Percentiles rank a stretch among this genome's conserved stretches.
Conservation (phyloP, 345 rosid species). For the Clarkia xantiana region DNA sequence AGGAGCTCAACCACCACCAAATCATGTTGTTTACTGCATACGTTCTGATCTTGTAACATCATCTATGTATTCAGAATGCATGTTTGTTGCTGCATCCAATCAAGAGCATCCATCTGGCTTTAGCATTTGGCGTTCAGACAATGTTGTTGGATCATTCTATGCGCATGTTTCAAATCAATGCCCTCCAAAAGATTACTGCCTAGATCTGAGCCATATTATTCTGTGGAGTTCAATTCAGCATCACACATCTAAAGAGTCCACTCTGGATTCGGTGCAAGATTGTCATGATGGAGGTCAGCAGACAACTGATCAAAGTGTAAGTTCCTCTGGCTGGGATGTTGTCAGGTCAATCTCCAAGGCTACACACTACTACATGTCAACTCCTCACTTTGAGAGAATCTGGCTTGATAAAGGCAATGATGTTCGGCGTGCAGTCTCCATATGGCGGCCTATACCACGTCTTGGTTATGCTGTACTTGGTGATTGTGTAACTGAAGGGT, state of each 20-base stretch:
- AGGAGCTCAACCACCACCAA: constrained; percentile 73
- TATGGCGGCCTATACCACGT: constrained; percentile 84
- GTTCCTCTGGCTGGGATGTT: constrained; percentile 77
- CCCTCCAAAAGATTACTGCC: constrained; percentile 42
- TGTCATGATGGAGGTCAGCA: constrained; percentile 24
- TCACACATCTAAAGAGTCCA: constrained; percentile 27
- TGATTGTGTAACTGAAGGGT: constrained; percentile 97
- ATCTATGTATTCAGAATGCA: constrained; percentile 71
- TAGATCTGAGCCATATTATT: constrained; percentile 65
- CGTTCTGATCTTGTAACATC: constrained; percentile 95
- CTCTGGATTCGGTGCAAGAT: constrained; percentile 19
- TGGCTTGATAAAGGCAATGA: constrained; percentile 99
- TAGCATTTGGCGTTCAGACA: constrained; percentile 90
- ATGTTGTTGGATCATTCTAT: constrained; percentile 80
- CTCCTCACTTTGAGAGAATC: constrained; percentile 87
- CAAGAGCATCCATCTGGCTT: constrained; percentile 48
- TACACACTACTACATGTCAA: constrained; percentile 48
- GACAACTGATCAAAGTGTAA: constrained; percentile 29
- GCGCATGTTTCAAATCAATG: constrained; percentile 51
- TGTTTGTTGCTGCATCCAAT: constrained; percentile 37
- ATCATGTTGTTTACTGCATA: constrained; percentile 73
- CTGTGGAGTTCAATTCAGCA: constrained; percentile 53
- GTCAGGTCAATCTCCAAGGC: constrained; percentile 62
- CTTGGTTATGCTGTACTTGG: constrained; percentile 70
- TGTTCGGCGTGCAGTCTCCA: constrained; percentile 68